These are phyloP conservation scores for Fusarium caatingaense DNA, from an alignment of 2,329 filamentous ascomycete species.

Conservation along the genomic window DNA sequence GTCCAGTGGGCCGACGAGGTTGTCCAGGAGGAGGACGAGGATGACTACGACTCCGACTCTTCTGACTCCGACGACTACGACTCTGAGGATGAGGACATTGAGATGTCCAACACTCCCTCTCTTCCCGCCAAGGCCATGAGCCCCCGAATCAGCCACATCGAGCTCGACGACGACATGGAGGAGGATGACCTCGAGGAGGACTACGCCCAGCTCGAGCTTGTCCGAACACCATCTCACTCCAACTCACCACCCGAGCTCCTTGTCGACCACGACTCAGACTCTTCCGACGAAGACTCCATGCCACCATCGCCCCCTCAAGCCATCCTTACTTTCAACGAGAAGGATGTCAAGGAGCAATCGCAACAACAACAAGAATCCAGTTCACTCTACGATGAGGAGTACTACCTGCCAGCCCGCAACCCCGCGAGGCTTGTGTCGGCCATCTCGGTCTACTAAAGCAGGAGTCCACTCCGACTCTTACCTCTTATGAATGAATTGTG, in stretches of 20 bases:
- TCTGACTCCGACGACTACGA: constrained; percentile 63
- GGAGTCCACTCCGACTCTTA: constrained; percentile 10
- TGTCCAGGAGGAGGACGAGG: constrained; percentile 78
- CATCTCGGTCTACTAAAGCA: constrained; percentile 67
- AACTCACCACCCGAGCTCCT: constrained; percentile 74
- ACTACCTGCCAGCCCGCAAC: constrained; percentile 65
- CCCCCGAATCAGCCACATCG: constrained; percentile 52
- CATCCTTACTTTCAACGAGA: constrained; percentile 69
- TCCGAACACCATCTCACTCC: constrained; percentile 74
- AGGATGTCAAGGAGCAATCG: constrained; percentile 60
- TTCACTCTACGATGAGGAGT: constrained; percentile 64
- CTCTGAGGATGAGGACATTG: constrained; percentile 67
- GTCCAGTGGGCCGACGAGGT: constrained; percentile 88
- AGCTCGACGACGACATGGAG: constrained; percentile 59
- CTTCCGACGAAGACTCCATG: constrained; percentile 80
- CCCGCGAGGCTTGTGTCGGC: constrained; percentile 63
- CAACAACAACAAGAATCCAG: constrained; percentile 54
- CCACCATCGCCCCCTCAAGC: constrained; percentile 75
- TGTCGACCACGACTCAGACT: constrained; percentile 75
- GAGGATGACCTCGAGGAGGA: constrained; percentile 71
- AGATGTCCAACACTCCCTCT: constrained; percentile 61
- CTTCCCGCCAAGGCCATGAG: constrained; percentile 57
- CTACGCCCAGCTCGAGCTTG: constrained; percentile 73
- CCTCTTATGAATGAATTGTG: constrained; percentile 34
- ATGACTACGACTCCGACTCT: constrained; percentile 74